Conservation (phyloP, 176 grass and related monocot genomes). For the Tillandsia leiboldiana region DNA sequence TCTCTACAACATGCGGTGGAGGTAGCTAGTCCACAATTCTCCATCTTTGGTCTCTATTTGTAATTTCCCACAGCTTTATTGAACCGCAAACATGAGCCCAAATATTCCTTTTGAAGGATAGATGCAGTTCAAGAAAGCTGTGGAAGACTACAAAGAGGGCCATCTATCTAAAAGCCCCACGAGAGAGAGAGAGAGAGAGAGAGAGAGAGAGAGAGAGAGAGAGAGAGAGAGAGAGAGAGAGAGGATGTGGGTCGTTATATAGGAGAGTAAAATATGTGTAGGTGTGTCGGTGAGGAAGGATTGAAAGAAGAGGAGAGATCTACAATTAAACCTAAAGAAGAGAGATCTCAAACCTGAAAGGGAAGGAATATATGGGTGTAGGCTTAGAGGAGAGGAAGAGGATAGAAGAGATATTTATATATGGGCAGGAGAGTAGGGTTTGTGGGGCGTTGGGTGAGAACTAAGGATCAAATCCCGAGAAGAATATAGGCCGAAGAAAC, state of each 20-base stretch:
- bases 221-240: background rate
- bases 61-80: slow-evolving; percentile 98
- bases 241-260: too few species aligned
- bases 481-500: slow-evolving; percentile 64
- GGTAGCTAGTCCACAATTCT: slow-evolving; percentile 6
- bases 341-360: background rate
- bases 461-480: slow-evolving; percentile 77
- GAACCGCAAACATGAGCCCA: slow-evolving; percentile 35
- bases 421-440: background rate
- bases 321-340: too few species aligned
- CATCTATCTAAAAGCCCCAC: slow-evolving; percentile 26
- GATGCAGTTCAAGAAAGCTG: slow-evolving; percentile 99
- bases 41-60: slow-evolving; percentile 42
- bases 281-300: too few species aligned
- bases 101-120: background rate
- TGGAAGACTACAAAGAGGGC: slow-evolving; percentile 95
- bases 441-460: slow-evolving; percentile 34
- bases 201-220: too few species aligned
- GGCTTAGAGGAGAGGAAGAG: slow-evolving; percentile 19
- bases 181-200: too few species aligned
- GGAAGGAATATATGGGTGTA: background rate
- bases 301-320: too few species aligned
- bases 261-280: too few species aligned
- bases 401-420: slow-evolving; percentile 47
- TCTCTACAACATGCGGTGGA: background rate